phyloP scores from a whole-genome alignment of 1,284 basidiomycete species.

The Leccinum ponderosum region DNA sequence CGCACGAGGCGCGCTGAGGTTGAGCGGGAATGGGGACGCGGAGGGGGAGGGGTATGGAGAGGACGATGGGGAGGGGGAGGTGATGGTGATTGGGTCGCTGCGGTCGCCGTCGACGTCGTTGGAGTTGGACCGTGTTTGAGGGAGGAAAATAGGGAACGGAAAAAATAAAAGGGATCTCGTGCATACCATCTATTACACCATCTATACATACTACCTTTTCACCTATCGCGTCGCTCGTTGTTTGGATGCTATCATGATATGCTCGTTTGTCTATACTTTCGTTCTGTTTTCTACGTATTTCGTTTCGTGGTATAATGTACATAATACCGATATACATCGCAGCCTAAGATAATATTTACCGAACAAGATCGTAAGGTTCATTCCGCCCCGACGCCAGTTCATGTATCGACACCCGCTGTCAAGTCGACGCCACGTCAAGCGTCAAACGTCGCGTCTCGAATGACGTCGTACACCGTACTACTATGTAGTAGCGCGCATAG shows the following conservation, averaged over 20 bases:
- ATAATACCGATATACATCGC: no score
- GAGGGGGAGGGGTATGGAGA: not conserved
- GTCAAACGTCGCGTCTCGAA: not conserved
- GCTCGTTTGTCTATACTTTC: not conserved
- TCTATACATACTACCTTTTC: not conserved
- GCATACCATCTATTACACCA: not conserved
- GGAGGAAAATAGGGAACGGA: not conserved
- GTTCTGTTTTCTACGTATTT: not conserved
- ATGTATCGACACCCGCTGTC: not conserved
- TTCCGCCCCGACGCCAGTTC: no score
- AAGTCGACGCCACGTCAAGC: not conserved
- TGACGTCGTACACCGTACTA: not conserved
- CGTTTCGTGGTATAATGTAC: no score
- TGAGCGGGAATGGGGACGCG: conserved; percentile 4
- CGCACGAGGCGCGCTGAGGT: conserved; percentile 1
- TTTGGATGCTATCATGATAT: not conserved
- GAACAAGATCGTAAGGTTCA: no score
- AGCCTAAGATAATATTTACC: no score
- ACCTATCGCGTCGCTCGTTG: not conserved
- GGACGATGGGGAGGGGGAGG: conserved; percentile 11
- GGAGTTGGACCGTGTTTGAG: conserved; percentile 1
- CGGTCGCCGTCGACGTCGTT: not conserved
- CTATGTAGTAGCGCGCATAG: no score
- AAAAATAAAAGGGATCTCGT: not conserved
- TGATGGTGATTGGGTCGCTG: conserved; percentile 23